phyloP scores from a whole-genome alignment of 805 yeast species.

The Wickerhamomyces alni region DNA sequence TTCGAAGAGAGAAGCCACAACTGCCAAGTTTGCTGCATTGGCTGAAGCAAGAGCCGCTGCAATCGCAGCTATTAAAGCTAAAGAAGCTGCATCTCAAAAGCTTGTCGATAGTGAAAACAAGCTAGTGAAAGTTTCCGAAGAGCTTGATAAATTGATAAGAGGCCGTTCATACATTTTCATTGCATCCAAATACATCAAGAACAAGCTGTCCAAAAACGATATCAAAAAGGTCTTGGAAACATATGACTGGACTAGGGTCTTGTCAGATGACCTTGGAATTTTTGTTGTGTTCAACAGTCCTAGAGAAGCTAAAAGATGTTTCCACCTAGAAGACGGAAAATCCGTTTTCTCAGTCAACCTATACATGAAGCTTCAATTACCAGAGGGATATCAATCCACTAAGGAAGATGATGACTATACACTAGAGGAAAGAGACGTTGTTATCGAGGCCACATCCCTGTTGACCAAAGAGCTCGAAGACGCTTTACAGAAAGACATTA shows the following conservation, averaged over 20 bases:
- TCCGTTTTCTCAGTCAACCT: constrained; percentile 40
- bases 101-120: not conserved
- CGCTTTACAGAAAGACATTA: constrained; percentile 62
- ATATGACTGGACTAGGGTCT: constrained; percentile 61
- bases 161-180: constrained; percentile 56
- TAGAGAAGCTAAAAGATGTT: constrained; percentile 55
- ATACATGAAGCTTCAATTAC: constrained; percentile 45
- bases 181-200: constrained; percentile 37
- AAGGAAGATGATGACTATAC: constrained; percentile 9
- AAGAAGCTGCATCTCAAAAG: not conserved
- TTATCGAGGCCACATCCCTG: constrained; percentile 52
- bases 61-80: constrained; percentile 9
- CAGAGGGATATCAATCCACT: constrained; percentile 13
- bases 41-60: constrained; percentile 1
- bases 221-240: constrained; percentile 51
- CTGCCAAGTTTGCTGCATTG: not conserved
- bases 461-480: constrained; percentile 59
- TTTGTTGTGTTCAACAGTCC: constrained; percentile 62
- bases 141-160: constrained; percentile 42
- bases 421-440: constrained; percentile 27
- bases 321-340: constrained; percentile 53
- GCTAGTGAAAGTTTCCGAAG: constrained; percentile 36
- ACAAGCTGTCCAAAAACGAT: constrained; percentile 42
- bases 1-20: constrained; percentile 7
- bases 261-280: constrained; percentile 60